Base-by-base conservation (phyloP, 225 moss, liverwort and hornwort species). In the Sphagnum tenellum region DNA sequence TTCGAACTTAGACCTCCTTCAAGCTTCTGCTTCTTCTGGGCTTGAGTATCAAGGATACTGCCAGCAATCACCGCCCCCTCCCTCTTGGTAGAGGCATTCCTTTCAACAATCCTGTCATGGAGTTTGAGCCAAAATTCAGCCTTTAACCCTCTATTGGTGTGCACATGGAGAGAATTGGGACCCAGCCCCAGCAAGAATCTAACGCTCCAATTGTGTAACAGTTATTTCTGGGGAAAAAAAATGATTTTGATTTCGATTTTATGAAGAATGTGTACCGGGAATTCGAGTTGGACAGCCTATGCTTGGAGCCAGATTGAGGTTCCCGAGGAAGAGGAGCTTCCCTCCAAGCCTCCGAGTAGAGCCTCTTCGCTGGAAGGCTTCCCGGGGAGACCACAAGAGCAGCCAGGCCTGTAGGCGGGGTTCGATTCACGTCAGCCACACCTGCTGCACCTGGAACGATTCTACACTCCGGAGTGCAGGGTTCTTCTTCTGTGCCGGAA, bases 21-120 rank as follows among this genome's bases (percentile, higher is more conserved):
- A 44, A 98, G 96, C 50, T 93, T 98, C 9, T 93, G 92, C 56
- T 93, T 98, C 56, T 98, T 98, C 55, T 84, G 85, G 5, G 87
- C 93, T 29, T 1, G 29, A 29, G 29, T 29, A 29, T 29, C 12
- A 65, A 78, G 55, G 74, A 29, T 29, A 29, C 29, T 29, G 29
- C 29, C 29, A 29, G 29, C 29, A 29, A 29, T 29, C 29, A 29
- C 29, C 29, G 29, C 29, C 29, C 29, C 29, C 29, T 29, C 29
- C 29, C 29, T 29, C 29, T 29, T 29, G 29, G 0, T 29, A 29
- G 29, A 29, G 29, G 29, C 29, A 29, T 29, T 29, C 29, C 29
- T 29, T 29, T 29, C 29, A 29, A 1, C 29, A 29, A 29, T 29
- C 29, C 29, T 29, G 29, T 29, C 29, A 29, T 29, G 29, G 29